Evolutionary conservation across 2,329 filamentous ascomycete genomes (phyloP).

Genomic region (Remersonia thermophila): DNA sequence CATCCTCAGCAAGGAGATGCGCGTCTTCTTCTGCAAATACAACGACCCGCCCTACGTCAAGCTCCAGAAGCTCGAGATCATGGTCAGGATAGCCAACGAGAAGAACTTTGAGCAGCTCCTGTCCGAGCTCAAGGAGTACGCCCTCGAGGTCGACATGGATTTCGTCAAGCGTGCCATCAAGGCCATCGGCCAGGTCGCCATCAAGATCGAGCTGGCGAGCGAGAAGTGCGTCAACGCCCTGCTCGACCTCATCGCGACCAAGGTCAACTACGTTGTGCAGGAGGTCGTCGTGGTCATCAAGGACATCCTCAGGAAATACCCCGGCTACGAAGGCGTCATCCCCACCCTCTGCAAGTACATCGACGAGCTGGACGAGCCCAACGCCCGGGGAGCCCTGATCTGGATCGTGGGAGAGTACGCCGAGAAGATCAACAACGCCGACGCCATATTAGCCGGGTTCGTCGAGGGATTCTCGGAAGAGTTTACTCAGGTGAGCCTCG

Average conservation of each 20-base stretch:
- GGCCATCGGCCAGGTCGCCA: slow-evolving; percentile 93
- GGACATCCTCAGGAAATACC: slow-evolving; percentile 95
- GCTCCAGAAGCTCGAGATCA: slow-evolving; percentile 94
- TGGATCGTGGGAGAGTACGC: slow-evolving; percentile 99
- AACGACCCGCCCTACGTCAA: slow-evolving; percentile 97
- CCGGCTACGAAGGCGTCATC: slow-evolving; percentile 95
- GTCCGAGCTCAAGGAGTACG: slow-evolving; percentile 92
- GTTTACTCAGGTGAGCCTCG: slow-evolving; percentile 67
- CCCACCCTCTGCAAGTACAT: slow-evolving; percentile 93
- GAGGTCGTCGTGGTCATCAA: slow-evolving; percentile 99
- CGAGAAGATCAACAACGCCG: slow-evolving; percentile 98
- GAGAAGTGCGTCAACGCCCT: slow-evolving; percentile 93
- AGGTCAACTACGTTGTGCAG: slow-evolving; percentile 98
- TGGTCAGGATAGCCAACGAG: slow-evolving; percentile 98
- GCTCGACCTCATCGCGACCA: slow-evolving; percentile 87
- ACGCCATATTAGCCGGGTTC: slow-evolving; percentile 81
- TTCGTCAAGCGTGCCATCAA: slow-evolving; percentile 90
- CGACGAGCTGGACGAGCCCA: slow-evolving; percentile 89
- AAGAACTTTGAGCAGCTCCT: slow-evolving; percentile 91
- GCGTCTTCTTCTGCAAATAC: slow-evolving; percentile 99
- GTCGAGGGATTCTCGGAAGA: slow-evolving; percentile 93
- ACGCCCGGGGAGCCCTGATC: slow-evolving; percentile 80
- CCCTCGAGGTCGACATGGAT: slow-evolving; percentile 97
- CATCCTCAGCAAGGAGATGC: slow-evolving; percentile 91
- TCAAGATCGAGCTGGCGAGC: slow-evolving; percentile 92